Conservation (phyloP, 805 yeast genomes). For the Maudiozyma pseudohumilis region DNA sequence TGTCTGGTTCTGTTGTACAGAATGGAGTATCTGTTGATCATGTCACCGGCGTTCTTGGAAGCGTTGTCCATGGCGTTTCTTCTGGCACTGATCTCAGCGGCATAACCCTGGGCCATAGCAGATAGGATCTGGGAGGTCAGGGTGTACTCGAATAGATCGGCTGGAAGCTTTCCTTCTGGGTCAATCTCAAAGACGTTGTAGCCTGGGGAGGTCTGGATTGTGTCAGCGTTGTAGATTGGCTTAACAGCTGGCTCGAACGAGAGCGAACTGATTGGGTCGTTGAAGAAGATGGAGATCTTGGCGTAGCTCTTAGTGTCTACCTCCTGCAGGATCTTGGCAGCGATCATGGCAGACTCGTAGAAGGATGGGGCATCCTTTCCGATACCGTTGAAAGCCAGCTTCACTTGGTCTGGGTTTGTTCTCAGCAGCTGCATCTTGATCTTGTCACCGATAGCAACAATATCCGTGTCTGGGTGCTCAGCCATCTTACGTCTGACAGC, state of each 20-base stretch:
- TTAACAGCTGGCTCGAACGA: slow-evolving; percentile 76
- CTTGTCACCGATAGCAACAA: slow-evolving; percentile 92
- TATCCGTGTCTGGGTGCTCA: slow-evolving; percentile 52
- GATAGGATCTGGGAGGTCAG: slow-evolving; percentile 82
- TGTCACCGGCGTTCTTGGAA: slow-evolving; percentile 98
- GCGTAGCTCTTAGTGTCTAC: slow-evolving; percentile 40
- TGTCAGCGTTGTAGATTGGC: slow-evolving; percentile 55
- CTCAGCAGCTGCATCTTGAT: slow-evolving; percentile 80
- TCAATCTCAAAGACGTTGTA: slow-evolving; percentile 74
- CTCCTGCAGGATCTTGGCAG: slow-evolving; percentile 67
- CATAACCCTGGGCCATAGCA: slow-evolving; percentile 96
- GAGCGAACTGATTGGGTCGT: slow-evolving; percentile 79
- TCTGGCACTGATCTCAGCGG: slow-evolving; percentile 96
- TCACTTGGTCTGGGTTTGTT: slow-evolving; percentile 60
- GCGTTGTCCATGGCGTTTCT: slow-evolving; percentile 99
- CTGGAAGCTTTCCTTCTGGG: slow-evolving; percentile 57
- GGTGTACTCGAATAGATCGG: slow-evolving; percentile 72
- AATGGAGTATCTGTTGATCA: slow-evolving; percentile 93
- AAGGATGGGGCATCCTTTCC: slow-evolving; percentile 97
- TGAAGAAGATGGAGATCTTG: slow-evolving; percentile 72
- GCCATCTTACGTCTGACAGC: slow-evolving; percentile 61
- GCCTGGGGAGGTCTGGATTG: slow-evolving; percentile 78
- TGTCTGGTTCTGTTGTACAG: slow-evolving; percentile 99
- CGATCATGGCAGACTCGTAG: slow-evolving; percentile 76
- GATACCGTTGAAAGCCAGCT: slow-evolving; percentile 75